Evolutionary conservation across 257 asterid genomes (phyloP).

Genomic region (Lycium barbarum): DNA sequence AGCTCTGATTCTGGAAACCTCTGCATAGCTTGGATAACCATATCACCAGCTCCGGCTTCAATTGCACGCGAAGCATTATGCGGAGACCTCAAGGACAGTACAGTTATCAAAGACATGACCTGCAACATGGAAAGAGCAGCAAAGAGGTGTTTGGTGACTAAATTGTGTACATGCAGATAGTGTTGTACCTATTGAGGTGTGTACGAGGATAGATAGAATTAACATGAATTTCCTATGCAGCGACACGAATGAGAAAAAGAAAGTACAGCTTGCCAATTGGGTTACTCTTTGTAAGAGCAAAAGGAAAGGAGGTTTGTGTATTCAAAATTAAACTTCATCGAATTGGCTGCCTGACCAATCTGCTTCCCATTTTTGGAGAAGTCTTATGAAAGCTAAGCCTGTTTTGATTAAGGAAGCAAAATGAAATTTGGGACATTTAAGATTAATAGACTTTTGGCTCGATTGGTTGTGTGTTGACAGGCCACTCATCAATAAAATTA

Average conservation of each 20-base stretch:
- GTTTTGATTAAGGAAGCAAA: not conserved
- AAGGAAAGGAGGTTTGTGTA: not conserved
- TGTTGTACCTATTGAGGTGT: not conserved
- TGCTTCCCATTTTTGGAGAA: not conserved
- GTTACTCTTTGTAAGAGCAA: not conserved
- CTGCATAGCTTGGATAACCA: slow-evolving; percentile 79
- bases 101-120: slow-evolving; percentile 75
- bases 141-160: not conserved
- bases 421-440: no score
- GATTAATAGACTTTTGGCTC: no score
- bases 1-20: slow-evolving; percentile 79
- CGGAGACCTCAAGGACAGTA: slow-evolving; percentile 83
- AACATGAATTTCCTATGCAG: not conserved
- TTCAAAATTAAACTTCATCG: not conserved
- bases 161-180: slow-evolving; percentile 7
- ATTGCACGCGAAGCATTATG: slow-evolving; percentile 81
- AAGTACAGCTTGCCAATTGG: not conserved
- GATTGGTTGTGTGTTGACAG: no score
- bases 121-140: slow-evolving; percentile 37
- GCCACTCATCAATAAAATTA: no score
- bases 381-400: not conserved
- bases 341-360: not conserved
- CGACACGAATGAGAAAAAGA: not conserved
- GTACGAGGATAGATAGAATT: not conserved
- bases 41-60: slow-evolving; percentile 95